Percentiles rank a stretch among this genome's conserved stretches.
These are phyloP conservation scores for Simmondsia chinensis DNA, from an alignment of 148 eudicot species.

Conservation along the genomic window DNA sequence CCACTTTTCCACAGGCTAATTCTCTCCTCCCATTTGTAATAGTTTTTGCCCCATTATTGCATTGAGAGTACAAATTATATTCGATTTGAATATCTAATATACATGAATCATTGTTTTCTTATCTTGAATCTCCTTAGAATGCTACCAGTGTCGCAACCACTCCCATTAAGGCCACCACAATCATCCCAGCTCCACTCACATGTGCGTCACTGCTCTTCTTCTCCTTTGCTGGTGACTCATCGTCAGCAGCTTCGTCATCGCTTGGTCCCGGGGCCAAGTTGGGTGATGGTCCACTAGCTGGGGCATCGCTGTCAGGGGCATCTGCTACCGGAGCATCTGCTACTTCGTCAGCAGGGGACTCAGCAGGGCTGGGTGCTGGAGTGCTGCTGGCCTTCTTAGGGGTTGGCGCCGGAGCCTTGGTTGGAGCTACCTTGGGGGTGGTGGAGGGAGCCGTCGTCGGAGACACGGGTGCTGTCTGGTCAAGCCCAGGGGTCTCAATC, in stretches of 20 bases:
- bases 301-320: neutral
- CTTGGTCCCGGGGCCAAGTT: neutral
- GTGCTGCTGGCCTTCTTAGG: conserved; percentile 2
- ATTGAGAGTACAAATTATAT: too few relatives aligned
- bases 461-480: conserved; percentile 9
- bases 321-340: neutral
- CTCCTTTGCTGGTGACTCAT: conserved; percentile 15
- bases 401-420: conserved; percentile 8
- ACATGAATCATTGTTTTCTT: too few relatives aligned
- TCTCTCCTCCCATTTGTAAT: too few relatives aligned
- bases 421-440: neutral
- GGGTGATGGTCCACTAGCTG: conserved; percentile 1
- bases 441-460: conserved; percentile 7
- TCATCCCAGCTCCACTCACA: conserved; percentile 9
- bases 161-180: conserved; percentile 12
- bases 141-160: conserved; percentile 10
- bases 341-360: conserved; percentile 2
- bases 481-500: conserved; percentile 27
- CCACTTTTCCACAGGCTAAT: too few relatives aligned
- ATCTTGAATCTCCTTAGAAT: conserved; percentile 4
- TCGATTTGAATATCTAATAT: too few relatives aligned
- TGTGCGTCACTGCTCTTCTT: too few relatives aligned
- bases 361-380: neutral
- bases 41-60: too few relatives aligned
- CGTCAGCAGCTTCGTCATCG: conserved; percentile 8